Evolutionary conservation across 106 monocot species (phyloP).

Genomic region (Apostasia shenzhenica): DNA sequence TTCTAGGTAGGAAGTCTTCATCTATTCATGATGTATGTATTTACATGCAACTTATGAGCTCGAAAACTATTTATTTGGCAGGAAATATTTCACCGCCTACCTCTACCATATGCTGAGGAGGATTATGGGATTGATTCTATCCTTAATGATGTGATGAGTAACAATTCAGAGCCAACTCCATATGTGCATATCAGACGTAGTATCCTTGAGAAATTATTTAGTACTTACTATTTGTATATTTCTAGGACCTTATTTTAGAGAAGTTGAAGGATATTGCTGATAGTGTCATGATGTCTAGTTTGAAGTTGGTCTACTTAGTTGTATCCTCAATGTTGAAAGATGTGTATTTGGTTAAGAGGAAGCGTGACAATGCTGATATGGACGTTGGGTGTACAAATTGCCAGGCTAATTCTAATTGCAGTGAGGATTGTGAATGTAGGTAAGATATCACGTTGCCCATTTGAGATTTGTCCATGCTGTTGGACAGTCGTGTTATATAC

Average conservation of each 20-base stretch:
- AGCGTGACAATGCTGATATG: constrained; percentile 43
- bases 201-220: constrained; percentile 45
- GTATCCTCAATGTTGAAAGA: constrained; percentile 33
- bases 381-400: constrained; percentile 73
- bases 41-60: constrained; percentile 3
- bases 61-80: constrained; percentile 20
- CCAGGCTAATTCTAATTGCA: constrained; percentile 46
- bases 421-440: constrained; percentile 92
- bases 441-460: constrained; percentile 15
- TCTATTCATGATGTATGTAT: neutral
- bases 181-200: constrained; percentile 87
- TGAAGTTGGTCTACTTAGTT: neutral
- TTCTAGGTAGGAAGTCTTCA: neutral
- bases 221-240: neutral
- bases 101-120: constrained; percentile 72
- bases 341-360: constrained; percentile 76
- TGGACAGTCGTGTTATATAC: no score
- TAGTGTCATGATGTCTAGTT: constrained; percentile 13
- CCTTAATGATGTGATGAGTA: constrained; percentile 39
- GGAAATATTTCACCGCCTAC: constrained; percentile 80
- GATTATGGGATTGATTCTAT: constrained; percentile 62
- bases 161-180: constrained; percentile 52
- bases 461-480: neutral
- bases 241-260: neutral
- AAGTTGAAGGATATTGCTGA: neutral